Evolutionary conservation across 2,329 filamentous ascomycete species (phyloP).

Genomic region (Cryphonectria radicalis): DNA sequence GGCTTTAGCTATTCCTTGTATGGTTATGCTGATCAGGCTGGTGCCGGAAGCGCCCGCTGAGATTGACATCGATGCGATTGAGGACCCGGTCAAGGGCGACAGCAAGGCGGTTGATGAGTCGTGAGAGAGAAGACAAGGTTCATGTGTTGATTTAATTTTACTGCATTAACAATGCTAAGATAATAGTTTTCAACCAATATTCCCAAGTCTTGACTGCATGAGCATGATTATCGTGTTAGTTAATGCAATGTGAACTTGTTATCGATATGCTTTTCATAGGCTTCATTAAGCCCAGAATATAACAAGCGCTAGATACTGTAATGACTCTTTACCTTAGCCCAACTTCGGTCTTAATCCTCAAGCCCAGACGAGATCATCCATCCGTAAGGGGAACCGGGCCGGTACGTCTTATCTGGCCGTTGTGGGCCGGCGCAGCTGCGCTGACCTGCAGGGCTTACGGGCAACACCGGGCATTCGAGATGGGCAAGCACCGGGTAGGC

Average conservation of each 20-base stretch:
- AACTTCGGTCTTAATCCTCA: not conserved
- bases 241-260: too few relatives aligned
- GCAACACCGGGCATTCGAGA: not conserved
- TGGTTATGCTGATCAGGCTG: constrained; percentile 23
- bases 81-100: constrained; percentile 7
- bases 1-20: constrained; percentile 24
- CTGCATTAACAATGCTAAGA: not conserved
- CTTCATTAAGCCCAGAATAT: not conserved
- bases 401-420: constrained; percentile 23
- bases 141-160: not conserved
- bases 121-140: not conserved
- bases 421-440: not conserved
- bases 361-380: not conserved
- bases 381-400: not conserved
- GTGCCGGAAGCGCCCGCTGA: constrained; percentile 25
- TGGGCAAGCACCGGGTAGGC: not conserved
- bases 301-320: not conserved
- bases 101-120: constrained; percentile 14
- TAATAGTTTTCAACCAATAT: not conserved
- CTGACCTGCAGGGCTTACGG: not conserved
- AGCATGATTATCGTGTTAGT: not conserved
- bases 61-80: constrained; percentile 25
- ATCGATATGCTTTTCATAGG: not conserved
- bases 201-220: not conserved
- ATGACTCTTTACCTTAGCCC: not conserved